phyloP scores from a whole-genome alignment of 164 flowering plant species.

The Protea cynaroides region DNA sequence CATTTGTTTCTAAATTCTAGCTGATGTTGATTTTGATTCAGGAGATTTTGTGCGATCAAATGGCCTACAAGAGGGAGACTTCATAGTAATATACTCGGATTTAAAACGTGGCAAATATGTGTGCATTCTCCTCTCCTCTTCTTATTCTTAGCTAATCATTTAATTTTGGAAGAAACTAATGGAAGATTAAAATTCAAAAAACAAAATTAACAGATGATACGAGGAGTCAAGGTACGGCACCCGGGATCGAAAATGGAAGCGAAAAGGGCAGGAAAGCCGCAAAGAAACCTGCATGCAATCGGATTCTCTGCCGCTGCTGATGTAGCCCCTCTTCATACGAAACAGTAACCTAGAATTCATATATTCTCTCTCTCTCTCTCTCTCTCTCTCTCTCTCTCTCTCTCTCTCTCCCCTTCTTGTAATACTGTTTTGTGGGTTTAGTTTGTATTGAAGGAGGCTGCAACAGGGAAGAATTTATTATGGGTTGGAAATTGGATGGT shows the following conservation, averaged over 20 bases:
- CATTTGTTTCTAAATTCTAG: background rate
- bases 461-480: too few species aligned
- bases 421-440: too few species aligned
- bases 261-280: constrained; percentile 41
- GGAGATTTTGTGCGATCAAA: constrained; percentile 92
- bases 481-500: too few species aligned
- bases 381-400: too few species aligned
- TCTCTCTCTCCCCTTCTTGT: too few species aligned
- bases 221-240: constrained; percentile 84
- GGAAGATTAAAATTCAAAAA: background rate
- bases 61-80: constrained; percentile 96
- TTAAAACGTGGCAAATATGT: constrained; percentile 92
- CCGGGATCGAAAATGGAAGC: constrained; percentile 38
- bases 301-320: constrained; percentile 15
- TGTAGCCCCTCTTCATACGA: constrained; percentile 11
- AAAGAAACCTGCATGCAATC: constrained; percentile 25
- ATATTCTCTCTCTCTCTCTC: too few species aligned
- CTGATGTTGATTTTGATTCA: constrained; percentile 22
- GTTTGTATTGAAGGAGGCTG: too few species aligned
- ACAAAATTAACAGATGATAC: constrained; percentile 47
- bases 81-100: constrained; percentile 92
- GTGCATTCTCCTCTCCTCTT: constrained; percentile 11
- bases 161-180: background rate
- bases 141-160: background rate
- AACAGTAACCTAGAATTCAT: constrained; percentile 1